A percentile compares a stretch with the other conserved stretches of the same genome.
phyloP scores from a whole-genome alignment of 495 filamentous ascomycete species.

The Penicillium dipodomyicola region DNA sequence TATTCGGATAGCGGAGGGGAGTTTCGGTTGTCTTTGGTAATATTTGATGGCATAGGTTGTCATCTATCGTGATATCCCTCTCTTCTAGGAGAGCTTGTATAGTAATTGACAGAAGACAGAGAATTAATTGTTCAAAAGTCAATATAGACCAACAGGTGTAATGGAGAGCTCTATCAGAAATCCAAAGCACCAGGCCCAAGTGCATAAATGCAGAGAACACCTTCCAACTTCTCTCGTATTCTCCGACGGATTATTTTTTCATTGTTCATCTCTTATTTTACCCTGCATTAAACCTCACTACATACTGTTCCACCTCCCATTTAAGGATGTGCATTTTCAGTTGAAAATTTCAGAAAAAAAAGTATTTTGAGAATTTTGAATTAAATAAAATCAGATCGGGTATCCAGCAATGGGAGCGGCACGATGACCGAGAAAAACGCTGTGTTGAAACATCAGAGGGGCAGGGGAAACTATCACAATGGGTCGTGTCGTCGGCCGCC shows the following conservation, averaged over 20 bases:
- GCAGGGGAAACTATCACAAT: constrained; percentile 4
- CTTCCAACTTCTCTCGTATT: neutral
- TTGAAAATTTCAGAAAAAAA: neutral
- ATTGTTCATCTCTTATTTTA: neutral
- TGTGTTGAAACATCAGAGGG: constrained; percentile 32
- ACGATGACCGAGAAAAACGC: constrained; percentile 21
- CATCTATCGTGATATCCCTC: constrained; percentile 16
- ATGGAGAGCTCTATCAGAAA: neutral
- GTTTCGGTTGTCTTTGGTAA: constrained; percentile 16
- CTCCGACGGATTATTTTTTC: too few species aligned
- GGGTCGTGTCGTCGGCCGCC: constrained; percentile 11
- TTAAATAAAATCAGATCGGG: constrained; percentile 33
- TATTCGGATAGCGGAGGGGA: constrained; percentile 3
- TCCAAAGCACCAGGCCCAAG: neutral
- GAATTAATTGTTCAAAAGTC: neutral
- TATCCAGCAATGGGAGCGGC: constrained; percentile 39
- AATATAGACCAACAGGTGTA: neutral
- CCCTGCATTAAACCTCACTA: neutral
- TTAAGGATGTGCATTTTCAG: neutral
- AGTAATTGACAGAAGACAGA: neutral
- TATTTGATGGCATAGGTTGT: constrained; percentile 3
- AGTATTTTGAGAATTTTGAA: neutral
- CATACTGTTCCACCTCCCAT: neutral
- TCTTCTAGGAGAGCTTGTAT: constrained; percentile 9
- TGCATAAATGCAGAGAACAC: neutral